These are phyloP conservation scores for Annulohypoxylon maeteangense DNA, from an alignment of 495 filamentous ascomycete genomes.

Conservation along the genomic window DNA sequence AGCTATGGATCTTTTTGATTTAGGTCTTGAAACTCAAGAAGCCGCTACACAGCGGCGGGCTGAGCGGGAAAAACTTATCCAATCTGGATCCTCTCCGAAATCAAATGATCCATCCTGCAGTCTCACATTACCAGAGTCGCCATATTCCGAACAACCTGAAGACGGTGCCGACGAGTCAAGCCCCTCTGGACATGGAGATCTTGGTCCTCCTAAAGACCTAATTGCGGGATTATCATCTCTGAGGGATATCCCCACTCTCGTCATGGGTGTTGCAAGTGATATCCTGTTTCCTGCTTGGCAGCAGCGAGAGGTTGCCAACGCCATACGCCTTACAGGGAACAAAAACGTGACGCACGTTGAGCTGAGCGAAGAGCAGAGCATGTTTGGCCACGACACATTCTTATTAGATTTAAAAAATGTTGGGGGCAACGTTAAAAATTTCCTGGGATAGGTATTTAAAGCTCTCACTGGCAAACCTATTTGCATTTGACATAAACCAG, in stretches of 20 bases:
- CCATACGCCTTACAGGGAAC: slow-evolving; percentile 80
- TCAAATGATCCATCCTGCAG: slow-evolving; percentile 68
- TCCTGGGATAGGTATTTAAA: slow-evolving; percentile 65
- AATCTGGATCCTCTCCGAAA: slow-evolving; percentile 38
- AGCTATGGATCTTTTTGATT: slow-evolving; percentile 98
- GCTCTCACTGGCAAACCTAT: not conserved
- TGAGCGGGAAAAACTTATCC: slow-evolving; percentile 46
- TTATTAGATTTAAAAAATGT: slow-evolving; percentile 92
- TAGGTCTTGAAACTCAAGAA: slow-evolving; percentile 74
- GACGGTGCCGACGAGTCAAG: slow-evolving; percentile 49
- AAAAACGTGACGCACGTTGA: slow-evolving; percentile 84
- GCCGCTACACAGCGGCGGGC: slow-evolving; percentile 54
- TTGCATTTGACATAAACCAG: not conserved
- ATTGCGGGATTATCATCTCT: slow-evolving; percentile 77
- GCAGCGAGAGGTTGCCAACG: slow-evolving; percentile 91
- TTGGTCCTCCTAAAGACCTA: slow-evolving; percentile 76
- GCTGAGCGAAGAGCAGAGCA: slow-evolving; percentile 86
- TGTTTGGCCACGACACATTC: slow-evolving; percentile 98
- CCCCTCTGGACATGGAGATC: slow-evolving; percentile 39
- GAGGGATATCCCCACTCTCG: slow-evolving; percentile 78
- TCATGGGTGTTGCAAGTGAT: slow-evolving; percentile 95
- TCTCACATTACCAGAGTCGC: slow-evolving; percentile 83
- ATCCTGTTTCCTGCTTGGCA: slow-evolving; percentile 99
- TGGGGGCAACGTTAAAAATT: slow-evolving; percentile 81
- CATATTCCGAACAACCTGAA: slow-evolving; percentile 77